Evolutionary conservation across 2,329 filamentous ascomycete species (phyloP).

Genomic region (Dactylellina leptospora): DNA sequence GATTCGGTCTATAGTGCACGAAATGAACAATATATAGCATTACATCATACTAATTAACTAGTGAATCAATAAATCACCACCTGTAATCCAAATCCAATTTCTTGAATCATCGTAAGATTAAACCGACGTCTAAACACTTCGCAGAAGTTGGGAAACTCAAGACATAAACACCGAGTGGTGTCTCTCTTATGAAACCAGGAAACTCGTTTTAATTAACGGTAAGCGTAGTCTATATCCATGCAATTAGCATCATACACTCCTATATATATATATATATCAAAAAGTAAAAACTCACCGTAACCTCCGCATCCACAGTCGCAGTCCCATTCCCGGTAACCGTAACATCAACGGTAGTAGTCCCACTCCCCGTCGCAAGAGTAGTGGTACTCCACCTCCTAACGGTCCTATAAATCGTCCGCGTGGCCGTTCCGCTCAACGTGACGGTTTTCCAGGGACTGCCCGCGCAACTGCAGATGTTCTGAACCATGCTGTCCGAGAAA

Average conservation of each 20-base stretch:
- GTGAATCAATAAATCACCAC: too few relatives aligned
- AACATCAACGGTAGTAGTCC: conserved; percentile 7
- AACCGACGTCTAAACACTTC: too few relatives aligned
- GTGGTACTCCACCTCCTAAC: background rate
- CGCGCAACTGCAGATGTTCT: conserved; percentile 21
- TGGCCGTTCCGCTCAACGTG: conserved; percentile 9
- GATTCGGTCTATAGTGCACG: too few relatives aligned
- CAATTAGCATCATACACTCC: background rate
- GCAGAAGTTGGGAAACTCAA: too few relatives aligned
- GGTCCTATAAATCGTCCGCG: conserved; percentile 13
- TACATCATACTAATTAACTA: too few relatives aligned
- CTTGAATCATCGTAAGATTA: too few relatives aligned
- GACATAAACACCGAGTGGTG: too few relatives aligned
- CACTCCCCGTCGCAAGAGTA: background rate
- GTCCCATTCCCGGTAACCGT: conserved; percentile 10
- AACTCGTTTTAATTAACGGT: conserved; percentile 1
- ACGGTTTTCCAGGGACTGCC: conserved; percentile 31
- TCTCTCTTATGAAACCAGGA: too few relatives aligned
- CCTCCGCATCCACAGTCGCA: conserved; percentile 14
- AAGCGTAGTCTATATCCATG: conserved; percentile 1
- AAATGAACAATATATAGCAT: too few relatives aligned
- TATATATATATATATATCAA: background rate
- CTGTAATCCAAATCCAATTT: too few relatives aligned
- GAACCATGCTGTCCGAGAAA: conserved; percentile 3
- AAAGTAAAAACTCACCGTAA: conserved; percentile 15